Evolutionary conservation across 1,284 basidiomycete genomes (phyloP).

Genomic region (Cryptococcus neoformans): DNA sequence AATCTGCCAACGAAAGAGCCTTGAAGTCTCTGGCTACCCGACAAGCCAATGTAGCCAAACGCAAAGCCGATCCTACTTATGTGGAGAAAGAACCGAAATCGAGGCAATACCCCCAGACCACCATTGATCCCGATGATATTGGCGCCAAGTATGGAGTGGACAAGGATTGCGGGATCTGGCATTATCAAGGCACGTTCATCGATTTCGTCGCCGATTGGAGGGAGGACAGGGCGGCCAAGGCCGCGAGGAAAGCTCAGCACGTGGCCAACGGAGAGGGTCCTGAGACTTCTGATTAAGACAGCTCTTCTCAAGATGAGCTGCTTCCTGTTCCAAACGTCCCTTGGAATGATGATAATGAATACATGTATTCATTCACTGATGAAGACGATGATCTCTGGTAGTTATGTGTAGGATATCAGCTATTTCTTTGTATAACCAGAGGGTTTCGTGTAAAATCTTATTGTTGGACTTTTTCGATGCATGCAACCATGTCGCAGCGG

Average conservation of each 20-base stretch:
- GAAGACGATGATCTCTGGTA: too few relatives aligned
- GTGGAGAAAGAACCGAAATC: not conserved
- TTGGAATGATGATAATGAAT: too few relatives aligned
- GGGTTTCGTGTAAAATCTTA: too few relatives aligned
- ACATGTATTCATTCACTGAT: too few relatives aligned
- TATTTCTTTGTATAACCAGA: too few relatives aligned
- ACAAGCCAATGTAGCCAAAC: not conserved
- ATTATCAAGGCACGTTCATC: not conserved
- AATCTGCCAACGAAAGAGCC: not conserved
- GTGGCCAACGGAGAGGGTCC: not conserved
- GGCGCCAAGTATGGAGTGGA: conserved; percentile 2
- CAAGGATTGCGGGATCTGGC: not conserved
- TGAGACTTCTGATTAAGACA: not conserved
- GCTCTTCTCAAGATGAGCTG: too few relatives aligned
- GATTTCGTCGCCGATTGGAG: not conserved
- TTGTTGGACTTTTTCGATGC: too few relatives aligned
- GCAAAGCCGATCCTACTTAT: not conserved
- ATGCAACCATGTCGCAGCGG: too few relatives aligned
- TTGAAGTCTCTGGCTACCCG: not conserved
- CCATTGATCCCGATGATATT: not conserved
- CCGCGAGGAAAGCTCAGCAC: not conserved
- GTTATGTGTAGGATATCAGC: too few relatives aligned
- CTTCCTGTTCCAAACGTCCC: too few relatives aligned
- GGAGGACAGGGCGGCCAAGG: not conserved
- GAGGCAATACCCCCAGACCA: not conserved